phyloP scores from a whole-genome alignment of 495 filamentous ascomycete species.

The Penicillium chermesinum region DNA sequence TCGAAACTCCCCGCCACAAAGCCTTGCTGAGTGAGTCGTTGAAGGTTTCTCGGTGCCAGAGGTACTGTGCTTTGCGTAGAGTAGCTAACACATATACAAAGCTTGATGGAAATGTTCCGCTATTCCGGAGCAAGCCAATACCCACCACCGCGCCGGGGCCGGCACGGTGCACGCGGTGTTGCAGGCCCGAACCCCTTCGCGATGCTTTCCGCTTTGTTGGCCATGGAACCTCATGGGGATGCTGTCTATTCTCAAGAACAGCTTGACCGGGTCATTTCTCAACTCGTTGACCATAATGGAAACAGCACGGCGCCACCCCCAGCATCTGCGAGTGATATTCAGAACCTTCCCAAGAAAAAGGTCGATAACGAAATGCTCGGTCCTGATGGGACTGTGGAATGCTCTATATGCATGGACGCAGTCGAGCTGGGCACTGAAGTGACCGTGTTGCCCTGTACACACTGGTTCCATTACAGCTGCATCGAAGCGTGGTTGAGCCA shows the following conservation, averaged over 20 bases:
- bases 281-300: conserved; percentile 76
- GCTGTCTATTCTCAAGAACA: conserved; percentile 91
- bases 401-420: conserved; percentile 90
- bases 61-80: too few species aligned
- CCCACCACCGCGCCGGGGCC: conserved; percentile 6
- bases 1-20: background rate
- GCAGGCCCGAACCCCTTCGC: conserved; percentile 27
- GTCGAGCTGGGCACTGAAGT: conserved; percentile 71
- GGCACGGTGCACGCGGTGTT: conserved; percentile 17
- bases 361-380: conserved; percentile 62
- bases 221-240: conserved; percentile 64
- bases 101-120: conserved; percentile 27
- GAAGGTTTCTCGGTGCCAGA: background rate
- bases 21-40: background rate
- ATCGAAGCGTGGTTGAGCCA: conserved; percentile 75
- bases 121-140: conserved; percentile 1
- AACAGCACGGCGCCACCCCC: conserved; percentile 77
- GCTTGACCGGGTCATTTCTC: conserved; percentile 79
- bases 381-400: conserved; percentile 64
- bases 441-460: conserved; percentile 74
- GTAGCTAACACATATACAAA: background rate
- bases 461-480: conserved; percentile 86
- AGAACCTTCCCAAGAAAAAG: conserved; percentile 62
- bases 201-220: conserved; percentile 48
- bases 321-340: conserved; percentile 69